phyloP scores from a whole-genome alignment of 2,329 filamentous ascomycete genomes.

The Aspergillus sp. region DNA sequence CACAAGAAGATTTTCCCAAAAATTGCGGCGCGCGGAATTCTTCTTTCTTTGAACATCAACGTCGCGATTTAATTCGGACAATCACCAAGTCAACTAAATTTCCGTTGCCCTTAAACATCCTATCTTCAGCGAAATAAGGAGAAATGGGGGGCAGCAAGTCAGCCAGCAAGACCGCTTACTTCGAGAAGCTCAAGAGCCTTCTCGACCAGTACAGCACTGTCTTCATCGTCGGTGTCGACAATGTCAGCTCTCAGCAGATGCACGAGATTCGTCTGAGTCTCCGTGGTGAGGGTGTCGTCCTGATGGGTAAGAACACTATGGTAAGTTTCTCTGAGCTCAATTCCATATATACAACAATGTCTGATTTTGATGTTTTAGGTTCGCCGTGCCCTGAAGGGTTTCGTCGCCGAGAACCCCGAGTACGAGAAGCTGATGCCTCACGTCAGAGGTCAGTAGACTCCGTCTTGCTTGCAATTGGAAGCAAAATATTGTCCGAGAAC shows the following conservation, averaged over 20 bases:
- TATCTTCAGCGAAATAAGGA: slow-evolving; percentile 87
- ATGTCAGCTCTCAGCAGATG: slow-evolving; percentile 99
- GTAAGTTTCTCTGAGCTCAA: slow-evolving; percentile 45
- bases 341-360: not conserved
- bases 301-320: slow-evolving; percentile 99
- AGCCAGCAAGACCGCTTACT: slow-evolving; percentile 91
- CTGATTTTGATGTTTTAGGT: slow-evolving; percentile 50
- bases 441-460: slow-evolving; percentile 63
- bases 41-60: slow-evolving; percentile 16
- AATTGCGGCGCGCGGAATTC: slow-evolving; percentile 6
- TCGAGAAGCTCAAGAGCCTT: slow-evolving; percentile 98
- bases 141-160: slow-evolving; percentile 93
- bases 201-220: slow-evolving; percentile 95
- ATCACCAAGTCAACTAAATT: slow-evolving; percentile 20
- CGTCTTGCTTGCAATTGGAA: not conserved
- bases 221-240: slow-evolving; percentile 97
- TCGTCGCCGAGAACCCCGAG: slow-evolving; percentile 84
- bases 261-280: slow-evolving; percentile 97
- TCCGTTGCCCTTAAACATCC: slow-evolving; percentile 96
- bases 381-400: slow-evolving; percentile 95
- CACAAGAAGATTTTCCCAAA: slow-evolving; percentile 30
- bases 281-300: slow-evolving; percentile 85
- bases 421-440: slow-evolving; percentile 96
- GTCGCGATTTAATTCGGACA: slow-evolving; percentile 20
- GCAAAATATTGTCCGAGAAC: not conserved